A percentile compares a stretch with the other conserved stretches of the same genome.
Evolutionary conservation across 148 eudicot genomes (phyloP).

Genomic region (Vaccinium vitisidaea): DNA sequence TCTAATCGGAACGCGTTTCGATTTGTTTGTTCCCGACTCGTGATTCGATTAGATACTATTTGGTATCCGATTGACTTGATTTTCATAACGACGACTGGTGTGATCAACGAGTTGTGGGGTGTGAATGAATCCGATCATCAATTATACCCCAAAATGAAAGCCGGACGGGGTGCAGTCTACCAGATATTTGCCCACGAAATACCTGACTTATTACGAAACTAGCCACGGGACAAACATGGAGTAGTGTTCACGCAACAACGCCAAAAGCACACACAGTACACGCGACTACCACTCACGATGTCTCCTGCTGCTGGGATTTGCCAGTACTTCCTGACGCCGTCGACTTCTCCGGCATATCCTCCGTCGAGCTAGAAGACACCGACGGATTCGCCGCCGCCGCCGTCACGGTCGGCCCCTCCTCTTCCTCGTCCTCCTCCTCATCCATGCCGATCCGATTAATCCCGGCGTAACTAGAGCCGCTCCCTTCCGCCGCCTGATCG

Average conservation of each 20-base stretch:
- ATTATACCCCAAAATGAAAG: neutral
- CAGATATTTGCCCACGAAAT: neutral
- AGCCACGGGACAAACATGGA: slow-evolving; percentile 12
- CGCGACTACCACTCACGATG: slow-evolving; percentile 56
- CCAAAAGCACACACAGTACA: slow-evolving; percentile 4
- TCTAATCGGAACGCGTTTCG: no score
- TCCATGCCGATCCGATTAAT: slow-evolving; percentile 17
- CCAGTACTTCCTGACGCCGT: slow-evolving; percentile 26
- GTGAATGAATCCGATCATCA: no score
- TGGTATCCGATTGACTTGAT: no score
- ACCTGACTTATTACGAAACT: slow-evolving; percentile 7
- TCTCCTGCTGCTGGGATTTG: slow-evolving; percentile 29
- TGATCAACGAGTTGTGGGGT: no score
- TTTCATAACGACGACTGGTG: no score
- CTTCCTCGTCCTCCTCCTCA: slow-evolving; percentile 7
- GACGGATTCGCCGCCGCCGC: slow-evolving; percentile 29
- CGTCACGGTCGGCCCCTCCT: neutral
- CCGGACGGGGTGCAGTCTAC: no score
- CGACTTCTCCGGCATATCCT: slow-evolving; percentile 49
- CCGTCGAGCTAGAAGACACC: slow-evolving; percentile 66
- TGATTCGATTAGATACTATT: no score
- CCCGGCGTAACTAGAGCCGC: slow-evolving; percentile 7
- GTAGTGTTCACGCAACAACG: neutral
- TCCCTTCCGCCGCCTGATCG: neutral
- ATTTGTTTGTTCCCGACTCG: no score